A percentile compares a stretch with the other conserved stretches of the same genome.
Conservation (phyloP, 2,329 filamentous ascomycete species). For the Phoma herbarum region DNA sequence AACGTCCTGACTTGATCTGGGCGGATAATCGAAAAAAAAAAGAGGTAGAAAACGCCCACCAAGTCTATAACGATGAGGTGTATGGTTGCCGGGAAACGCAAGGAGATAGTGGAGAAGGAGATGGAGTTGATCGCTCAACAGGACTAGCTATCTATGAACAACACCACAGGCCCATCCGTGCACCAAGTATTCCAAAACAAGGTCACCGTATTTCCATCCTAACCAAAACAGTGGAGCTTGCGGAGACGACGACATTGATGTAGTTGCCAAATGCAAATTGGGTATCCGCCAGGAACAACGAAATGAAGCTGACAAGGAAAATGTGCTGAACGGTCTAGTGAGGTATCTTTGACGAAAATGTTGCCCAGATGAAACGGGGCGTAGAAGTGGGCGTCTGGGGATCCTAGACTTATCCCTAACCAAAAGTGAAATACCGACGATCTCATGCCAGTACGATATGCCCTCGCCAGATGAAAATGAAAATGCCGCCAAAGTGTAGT, state of each 20-base stretch:
- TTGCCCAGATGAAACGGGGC: conserved; percentile 30
- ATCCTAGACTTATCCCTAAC: conserved; percentile 13
- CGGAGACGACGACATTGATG: conserved; percentile 24
- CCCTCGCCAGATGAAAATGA: conserved; percentile 28
- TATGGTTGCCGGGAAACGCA: conserved; percentile 22
- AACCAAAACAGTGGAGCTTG: conserved; percentile 30
- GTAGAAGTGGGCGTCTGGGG: conserved; percentile 26
- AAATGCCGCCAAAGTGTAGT: conserved; percentile 40
- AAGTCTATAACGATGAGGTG: conserved; percentile 13
- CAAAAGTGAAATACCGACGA: conserved; percentile 22
- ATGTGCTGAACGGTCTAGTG: conserved; percentile 40
- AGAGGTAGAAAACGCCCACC: conserved; percentile 11
- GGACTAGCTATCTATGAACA: conserved; percentile 23
- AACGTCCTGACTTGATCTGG: conserved; percentile 15
- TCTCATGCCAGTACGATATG: conserved; percentile 31
- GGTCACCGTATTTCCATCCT: conserved; percentile 18
- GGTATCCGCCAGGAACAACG: conserved; percentile 45
- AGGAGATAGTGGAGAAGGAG: conserved; percentile 21
- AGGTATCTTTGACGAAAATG: conserved; percentile 43
- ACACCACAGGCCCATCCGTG: conserved; percentile 14
- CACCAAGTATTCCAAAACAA: conserved; percentile 17
- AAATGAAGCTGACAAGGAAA: conserved; percentile 37
- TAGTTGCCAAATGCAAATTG: conserved; percentile 48
- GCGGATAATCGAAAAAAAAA: conserved; percentile 13
- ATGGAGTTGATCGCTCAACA: conserved; percentile 29